Percentiles rank a stretch among this genome's conserved stretches.
Evolutionary conservation across 306 rosid species (phyloP).

Genomic region (Pterocarpus santalinus): DNA sequence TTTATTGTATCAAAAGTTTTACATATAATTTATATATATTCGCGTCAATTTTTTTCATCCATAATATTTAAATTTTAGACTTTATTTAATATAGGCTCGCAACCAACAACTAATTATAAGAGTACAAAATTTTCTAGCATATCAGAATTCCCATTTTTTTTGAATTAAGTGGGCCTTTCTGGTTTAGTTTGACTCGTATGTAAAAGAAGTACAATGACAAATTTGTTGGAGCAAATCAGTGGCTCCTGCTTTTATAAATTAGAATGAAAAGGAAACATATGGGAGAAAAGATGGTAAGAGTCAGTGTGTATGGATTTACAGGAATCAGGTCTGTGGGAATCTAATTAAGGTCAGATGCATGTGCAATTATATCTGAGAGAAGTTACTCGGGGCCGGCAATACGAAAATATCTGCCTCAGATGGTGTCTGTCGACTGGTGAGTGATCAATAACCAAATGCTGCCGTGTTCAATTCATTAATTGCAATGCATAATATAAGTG

Average conservation of each 20-base stretch:
- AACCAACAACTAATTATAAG: too few species aligned
- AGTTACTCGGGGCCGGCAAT: neutral
- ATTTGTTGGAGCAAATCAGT: neutral
- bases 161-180: too few species aligned
- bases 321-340: neutral
- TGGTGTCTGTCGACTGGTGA: neutral
- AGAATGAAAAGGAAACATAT: neutral
- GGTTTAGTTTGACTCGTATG: neutral
- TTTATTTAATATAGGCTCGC: neutral
- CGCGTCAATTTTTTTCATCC: too few species aligned
- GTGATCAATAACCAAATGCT: constrained; percentile 12
- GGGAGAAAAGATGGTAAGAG: too few species aligned
- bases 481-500: constrained; percentile 4
- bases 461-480: neutral
- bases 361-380: neutral
- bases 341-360: constrained; percentile 1
- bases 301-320: neutral
- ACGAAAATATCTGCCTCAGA: neutral
- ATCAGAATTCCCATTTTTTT: too few species aligned
- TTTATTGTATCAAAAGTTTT: too few species aligned
- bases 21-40: too few species aligned
- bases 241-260: neutral
- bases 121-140: neutral
- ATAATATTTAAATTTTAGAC: too few species aligned
- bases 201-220: neutral